phyloP scores from a whole-genome alignment of 2,329 filamentous ascomycete species.

The Calonectria fujianensis region DNA sequence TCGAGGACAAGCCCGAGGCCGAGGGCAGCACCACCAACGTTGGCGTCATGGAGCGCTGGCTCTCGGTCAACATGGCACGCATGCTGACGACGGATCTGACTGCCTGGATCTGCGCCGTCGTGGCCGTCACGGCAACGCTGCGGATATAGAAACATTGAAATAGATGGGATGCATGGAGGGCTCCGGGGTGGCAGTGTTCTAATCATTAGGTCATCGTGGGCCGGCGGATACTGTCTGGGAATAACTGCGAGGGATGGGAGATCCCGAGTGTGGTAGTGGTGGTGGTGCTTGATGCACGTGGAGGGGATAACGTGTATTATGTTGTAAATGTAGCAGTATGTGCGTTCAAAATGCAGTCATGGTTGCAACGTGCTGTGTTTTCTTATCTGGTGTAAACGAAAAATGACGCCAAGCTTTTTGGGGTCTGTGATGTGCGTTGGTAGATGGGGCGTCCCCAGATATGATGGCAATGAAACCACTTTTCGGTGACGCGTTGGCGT shows the following conservation, averaged over 20 bases:
- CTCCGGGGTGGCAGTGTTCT: not conserved
- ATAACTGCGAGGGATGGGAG: not conserved
- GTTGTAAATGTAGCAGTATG: not conserved
- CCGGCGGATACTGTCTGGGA: not conserved
- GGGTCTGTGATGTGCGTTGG: not conserved
- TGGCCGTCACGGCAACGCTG: constrained; percentile 57
- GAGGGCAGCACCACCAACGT: constrained; percentile 52
- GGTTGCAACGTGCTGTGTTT: not conserved
- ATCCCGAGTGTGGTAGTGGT: not conserved
- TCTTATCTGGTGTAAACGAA: constrained; percentile 22
- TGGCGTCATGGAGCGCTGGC: constrained; percentile 57
- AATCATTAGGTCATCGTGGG: not conserved
- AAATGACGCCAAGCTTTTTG: constrained; percentile 23
- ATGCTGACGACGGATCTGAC: constrained; percentile 59
- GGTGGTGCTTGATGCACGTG: not conserved
- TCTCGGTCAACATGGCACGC: constrained; percentile 57
- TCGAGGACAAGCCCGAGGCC: constrained; percentile 50
- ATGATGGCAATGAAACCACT: constrained; percentile 9
- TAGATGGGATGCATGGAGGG: not conserved
- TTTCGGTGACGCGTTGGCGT: constrained; percentile 10
- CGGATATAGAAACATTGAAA: constrained; percentile 18
- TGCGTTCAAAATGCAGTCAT: not conserved
- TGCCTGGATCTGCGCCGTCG: constrained; percentile 58
- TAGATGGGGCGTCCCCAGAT: constrained; percentile 11
- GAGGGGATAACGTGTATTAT: not conserved